Conservation (phyloP, 352 stramenopile genomes). For the Phytophthora brassicae region DNA sequence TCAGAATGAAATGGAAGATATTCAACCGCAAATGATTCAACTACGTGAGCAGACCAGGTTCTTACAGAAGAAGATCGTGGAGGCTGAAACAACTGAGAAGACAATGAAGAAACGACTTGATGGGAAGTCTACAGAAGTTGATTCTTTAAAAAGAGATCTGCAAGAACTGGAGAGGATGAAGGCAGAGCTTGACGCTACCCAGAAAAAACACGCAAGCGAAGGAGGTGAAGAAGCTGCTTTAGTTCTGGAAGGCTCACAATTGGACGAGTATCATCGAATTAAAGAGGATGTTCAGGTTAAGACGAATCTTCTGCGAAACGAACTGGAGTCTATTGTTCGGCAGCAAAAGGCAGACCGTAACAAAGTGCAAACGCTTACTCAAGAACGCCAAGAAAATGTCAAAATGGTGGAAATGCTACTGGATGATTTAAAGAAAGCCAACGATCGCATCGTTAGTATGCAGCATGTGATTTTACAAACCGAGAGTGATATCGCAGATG, state of each 20-base stretch:
- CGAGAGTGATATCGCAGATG: slow-evolving; percentile 53
- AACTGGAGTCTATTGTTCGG: slow-evolving; percentile 70
- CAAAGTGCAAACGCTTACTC: slow-evolving; percentile 68
- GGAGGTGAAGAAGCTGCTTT: slow-evolving; percentile 47
- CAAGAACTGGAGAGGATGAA: slow-evolving; percentile 64
- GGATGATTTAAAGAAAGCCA: slow-evolving; percentile 60
- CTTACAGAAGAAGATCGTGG: slow-evolving; percentile 62
- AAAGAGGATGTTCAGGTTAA: slow-evolving; percentile 73
- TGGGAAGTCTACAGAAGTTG: slow-evolving; percentile 86
- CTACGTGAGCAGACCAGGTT: slow-evolving; percentile 91
- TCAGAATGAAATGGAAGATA: slow-evolving; percentile 85
- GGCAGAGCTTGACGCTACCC: slow-evolving; percentile 50
- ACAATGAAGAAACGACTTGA: slow-evolving; percentile 74
- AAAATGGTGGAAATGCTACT: slow-evolving; percentile 65
- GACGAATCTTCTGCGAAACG: slow-evolving; percentile 68
- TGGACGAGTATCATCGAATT: slow-evolving; percentile 86
- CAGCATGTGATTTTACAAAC: slow-evolving; percentile 66
- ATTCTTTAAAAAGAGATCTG: slow-evolving; percentile 74
- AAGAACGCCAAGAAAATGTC: slow-evolving; percentile 72
- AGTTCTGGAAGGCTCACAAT: slow-evolving; percentile 58
- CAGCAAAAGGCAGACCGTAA: slow-evolving; percentile 70
- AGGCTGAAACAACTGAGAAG: slow-evolving; percentile 49
- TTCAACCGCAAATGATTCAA: slow-evolving; percentile 72
- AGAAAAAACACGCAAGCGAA: slow-evolving; percentile 34
- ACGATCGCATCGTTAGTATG: slow-evolving; percentile 74